These are phyloP conservation scores for Alliaria petiolata DNA, from an alignment of 345 rosid genomes.

Conservation along the genomic window DNA sequence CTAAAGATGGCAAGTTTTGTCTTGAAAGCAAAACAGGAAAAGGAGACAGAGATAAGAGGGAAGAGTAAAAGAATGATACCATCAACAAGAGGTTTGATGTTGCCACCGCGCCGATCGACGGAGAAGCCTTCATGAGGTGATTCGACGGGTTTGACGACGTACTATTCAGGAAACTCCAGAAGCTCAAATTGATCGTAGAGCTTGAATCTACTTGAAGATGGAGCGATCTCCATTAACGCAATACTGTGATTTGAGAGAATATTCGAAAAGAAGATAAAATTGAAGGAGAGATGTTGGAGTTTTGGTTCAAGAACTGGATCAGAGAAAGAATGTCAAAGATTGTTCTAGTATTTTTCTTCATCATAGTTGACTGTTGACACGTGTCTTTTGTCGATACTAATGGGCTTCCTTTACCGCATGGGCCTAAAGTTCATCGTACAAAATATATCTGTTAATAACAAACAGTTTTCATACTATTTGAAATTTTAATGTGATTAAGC, in stretches of 20 bases:
- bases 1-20: neutral
- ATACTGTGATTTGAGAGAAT: neutral
- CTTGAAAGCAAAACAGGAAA: neutral
- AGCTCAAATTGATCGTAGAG: conserved; percentile 61
- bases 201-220: conserved; percentile 53
- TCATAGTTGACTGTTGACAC: conserved; percentile 15
- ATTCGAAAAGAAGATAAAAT: neutral
- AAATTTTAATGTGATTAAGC: neutral
- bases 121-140: conserved; percentile 71
- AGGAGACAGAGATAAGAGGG: neutral
- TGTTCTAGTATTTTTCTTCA: neutral
- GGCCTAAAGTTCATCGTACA: neutral
- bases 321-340: neutral
- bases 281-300: neutral
- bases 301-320: neutral
- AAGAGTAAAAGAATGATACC: conserved; percentile 32
- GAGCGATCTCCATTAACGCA: conserved; percentile 41
- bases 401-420: conserved; percentile 1
- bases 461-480: neutral
- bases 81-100: conserved; percentile 46
- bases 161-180: conserved; percentile 73
- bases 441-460: neutral
- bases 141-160: conserved; percentile 57
- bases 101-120: conserved; percentile 64
- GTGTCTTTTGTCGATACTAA: neutral